phyloP scores from a whole-genome alignment of 495 filamentous ascomycete genomes.

The Aspergillus diversus region DNA sequence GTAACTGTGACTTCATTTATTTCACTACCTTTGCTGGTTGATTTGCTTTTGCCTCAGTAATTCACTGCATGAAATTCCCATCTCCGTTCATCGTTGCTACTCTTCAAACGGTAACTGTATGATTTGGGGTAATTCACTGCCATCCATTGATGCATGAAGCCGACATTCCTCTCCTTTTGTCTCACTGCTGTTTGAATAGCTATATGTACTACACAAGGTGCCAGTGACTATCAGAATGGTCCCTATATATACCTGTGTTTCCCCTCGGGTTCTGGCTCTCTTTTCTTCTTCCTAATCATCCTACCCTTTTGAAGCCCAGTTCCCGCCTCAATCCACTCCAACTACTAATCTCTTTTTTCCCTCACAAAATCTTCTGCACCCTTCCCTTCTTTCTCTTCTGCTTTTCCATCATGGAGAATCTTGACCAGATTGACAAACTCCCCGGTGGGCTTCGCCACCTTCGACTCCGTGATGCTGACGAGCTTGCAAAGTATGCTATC shows the following conservation, averaged over 20 bases:
- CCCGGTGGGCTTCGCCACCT: constrained; percentile 32
- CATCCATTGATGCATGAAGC: constrained; percentile 23
- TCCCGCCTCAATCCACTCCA: neutral
- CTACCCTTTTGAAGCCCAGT: neutral
- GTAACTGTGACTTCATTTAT: constrained; percentile 3
- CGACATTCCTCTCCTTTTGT: constrained; percentile 22
- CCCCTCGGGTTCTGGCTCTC: constrained; percentile 14
- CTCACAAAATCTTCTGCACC: neutral
- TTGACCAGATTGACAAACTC: constrained; percentile 27
- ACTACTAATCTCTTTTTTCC: constrained; percentile 1
- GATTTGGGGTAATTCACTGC: constrained; percentile 22
- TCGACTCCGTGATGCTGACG: constrained; percentile 29
- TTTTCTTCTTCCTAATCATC: constrained; percentile 15
- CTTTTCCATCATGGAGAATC: constrained; percentile 26
- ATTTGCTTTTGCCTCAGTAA: neutral
- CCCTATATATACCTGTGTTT: constrained; percentile 13
- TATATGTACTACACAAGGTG: constrained; percentile 22
- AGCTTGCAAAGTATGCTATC: constrained; percentile 33
- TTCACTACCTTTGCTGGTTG: neutral
- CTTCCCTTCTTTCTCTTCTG: neutral
- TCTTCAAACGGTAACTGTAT: constrained; percentile 21
- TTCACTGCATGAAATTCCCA: constrained; percentile 5
- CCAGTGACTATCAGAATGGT: constrained; percentile 10
- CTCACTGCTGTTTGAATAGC: constrained; percentile 19
- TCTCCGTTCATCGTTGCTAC: constrained; percentile 15